Evolutionary conservation across 495 filamentous ascomycete genomes (phyloP).

Genomic region (Penicillium cataractarum): DNA sequence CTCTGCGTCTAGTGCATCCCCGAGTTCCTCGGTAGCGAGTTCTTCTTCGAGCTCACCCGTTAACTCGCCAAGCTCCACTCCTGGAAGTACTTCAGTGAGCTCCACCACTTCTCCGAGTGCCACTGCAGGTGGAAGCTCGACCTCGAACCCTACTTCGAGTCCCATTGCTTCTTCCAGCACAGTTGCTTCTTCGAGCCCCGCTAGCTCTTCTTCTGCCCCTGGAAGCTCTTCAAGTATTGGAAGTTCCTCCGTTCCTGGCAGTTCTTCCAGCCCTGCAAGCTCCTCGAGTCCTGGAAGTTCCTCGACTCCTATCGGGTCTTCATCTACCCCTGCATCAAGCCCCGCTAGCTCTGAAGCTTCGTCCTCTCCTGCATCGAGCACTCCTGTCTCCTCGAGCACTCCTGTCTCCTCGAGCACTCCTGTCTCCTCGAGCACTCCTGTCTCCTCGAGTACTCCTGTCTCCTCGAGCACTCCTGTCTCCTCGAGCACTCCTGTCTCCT

Average conservation of each 20-base stretch:
- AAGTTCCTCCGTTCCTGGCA: not conserved
- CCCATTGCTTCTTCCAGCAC: not conserved
- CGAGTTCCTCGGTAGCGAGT: constrained; percentile 1
- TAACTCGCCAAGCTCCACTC: constrained; percentile 1
- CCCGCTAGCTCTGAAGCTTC: constrained; percentile 8
- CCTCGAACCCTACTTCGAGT: constrained; percentile 11
- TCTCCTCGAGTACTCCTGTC: no score
- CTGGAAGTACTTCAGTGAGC: not conserved
- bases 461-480: constrained; percentile 22
- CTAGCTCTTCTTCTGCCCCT: not conserved
- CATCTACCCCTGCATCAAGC: not conserved
- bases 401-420: constrained; percentile 18
- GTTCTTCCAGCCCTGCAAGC: not conserved
- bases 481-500: no score
- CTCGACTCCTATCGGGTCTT: not conserved
- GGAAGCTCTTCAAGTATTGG: not conserved
- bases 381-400: constrained; percentile 25
- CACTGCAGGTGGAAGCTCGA: not conserved
- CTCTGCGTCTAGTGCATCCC: not conserved
- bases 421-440: constrained; percentile 23
- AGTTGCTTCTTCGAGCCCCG: not conserved
- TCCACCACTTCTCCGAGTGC: not conserved
- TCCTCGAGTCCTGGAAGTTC: not conserved
- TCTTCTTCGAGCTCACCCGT: constrained; percentile 2
- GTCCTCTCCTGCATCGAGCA: constrained; percentile 9